These are phyloP conservation scores for Thalassiosira ordinaria DNA, from an alignment of 352 stramenopile genomes.

Conservation along the genomic window DNA sequence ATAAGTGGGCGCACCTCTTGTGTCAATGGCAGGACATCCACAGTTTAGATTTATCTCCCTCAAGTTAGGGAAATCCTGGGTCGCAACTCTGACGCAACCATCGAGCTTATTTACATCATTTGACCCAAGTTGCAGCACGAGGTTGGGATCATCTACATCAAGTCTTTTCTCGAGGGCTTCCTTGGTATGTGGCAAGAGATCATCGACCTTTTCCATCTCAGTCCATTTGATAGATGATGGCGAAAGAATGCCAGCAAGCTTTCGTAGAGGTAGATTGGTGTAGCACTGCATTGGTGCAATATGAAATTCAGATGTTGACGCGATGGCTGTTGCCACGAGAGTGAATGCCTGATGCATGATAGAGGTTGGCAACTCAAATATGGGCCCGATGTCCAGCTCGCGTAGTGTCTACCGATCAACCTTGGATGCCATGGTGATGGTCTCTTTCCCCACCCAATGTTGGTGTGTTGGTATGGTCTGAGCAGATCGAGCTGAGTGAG, in stretches of 20 bases:
- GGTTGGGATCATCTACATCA: slow-evolving; percentile 16
- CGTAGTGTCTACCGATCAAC: too few relatives aligned
- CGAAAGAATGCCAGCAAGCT: slow-evolving; percentile 47
- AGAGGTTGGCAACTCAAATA: too few relatives aligned
- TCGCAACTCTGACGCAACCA: slow-evolving; percentile 33
- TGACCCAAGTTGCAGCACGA: slow-evolving; percentile 55
- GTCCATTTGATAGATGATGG: slow-evolving; percentile 61
- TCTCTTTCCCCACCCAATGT: too few relatives aligned
- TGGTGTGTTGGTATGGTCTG: too few relatives aligned
- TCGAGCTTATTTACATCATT: slow-evolving; percentile 46
- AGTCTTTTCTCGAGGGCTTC: slow-evolving; percentile 36
- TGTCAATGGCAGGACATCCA: slow-evolving; percentile 65
- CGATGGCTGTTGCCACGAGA: slow-evolving; percentile 10
- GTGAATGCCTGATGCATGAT: slow-evolving; percentile 6
- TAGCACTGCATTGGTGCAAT: slow-evolving; percentile 68
- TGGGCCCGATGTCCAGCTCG: too few relatives aligned
- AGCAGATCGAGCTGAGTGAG: too few relatives aligned
- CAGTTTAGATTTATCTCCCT: slow-evolving; percentile 69
- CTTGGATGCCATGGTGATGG: too few relatives aligned
- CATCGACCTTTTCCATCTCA: slow-evolving; percentile 69
- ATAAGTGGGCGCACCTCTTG: slow-evolving; percentile 53
- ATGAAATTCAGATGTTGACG: slow-evolving; percentile 44
- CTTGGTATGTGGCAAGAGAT: slow-evolving; percentile 43
- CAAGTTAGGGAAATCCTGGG: slow-evolving; percentile 34
- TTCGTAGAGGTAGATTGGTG: slow-evolving; percentile 44